These are phyloP conservation scores for Lasiodiplodia gonubiensis DNA, from an alignment of 2,329 filamentous ascomycete genomes.

Conservation along the genomic window DNA sequence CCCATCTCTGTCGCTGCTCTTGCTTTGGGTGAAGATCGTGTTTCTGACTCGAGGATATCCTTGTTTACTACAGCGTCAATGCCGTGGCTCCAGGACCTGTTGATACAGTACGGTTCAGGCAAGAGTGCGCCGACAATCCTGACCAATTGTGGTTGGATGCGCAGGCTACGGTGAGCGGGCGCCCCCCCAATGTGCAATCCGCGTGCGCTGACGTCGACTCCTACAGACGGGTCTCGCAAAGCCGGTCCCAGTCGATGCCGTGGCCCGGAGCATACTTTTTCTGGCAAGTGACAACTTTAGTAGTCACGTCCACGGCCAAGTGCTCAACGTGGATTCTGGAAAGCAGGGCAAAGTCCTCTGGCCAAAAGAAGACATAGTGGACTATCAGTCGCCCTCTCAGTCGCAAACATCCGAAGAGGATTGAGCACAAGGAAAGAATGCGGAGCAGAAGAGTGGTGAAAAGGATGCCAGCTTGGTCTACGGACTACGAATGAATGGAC, in stretches of 20 bases:
- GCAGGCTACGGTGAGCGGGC: conserved; percentile 49
- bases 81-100: conserved; percentile 56
- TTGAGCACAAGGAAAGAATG: not conserved
- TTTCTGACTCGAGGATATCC: not conserved
- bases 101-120: conserved; percentile 50
- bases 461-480: not conserved
- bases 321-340: conserved; percentile 54
- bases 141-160: conserved; percentile 50
- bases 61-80: conserved; percentile 45
- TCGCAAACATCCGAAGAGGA: not conserved
- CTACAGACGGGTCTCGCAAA: conserved; percentile 45
- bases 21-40: not conserved
- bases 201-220: not conserved
- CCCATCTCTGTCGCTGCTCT: not conserved
- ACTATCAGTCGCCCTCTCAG: not conserved
- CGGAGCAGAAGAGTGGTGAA: not conserved
- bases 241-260: conserved; percentile 47
- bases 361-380: conserved; percentile 41
- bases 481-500: not conserved
- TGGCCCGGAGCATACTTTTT: conserved; percentile 53
- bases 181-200: not conserved
- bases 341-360: conserved; percentile 53
- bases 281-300: conserved; percentile 55
- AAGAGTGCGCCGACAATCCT: conserved; percentile 49
- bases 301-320: conserved; percentile 52